Evolutionary conservation across 1,139 yeast genomes (phyloP).

Genomic region (Schwanniomyces etchellsii): DNA sequence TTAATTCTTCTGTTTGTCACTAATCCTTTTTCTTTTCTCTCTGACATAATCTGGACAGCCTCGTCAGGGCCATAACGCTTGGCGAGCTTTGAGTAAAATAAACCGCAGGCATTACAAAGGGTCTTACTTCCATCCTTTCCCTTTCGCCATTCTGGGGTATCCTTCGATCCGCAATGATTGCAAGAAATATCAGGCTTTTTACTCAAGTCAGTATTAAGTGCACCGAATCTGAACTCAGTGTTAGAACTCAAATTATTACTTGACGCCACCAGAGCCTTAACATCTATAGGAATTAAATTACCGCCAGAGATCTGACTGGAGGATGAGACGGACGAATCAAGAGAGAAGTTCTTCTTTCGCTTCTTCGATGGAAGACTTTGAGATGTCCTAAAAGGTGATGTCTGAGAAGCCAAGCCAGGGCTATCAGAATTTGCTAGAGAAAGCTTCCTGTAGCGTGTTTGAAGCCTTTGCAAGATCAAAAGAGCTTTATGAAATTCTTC

Average conservation of each 20-base stretch:
- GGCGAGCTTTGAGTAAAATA: slow-evolving; percentile 31
- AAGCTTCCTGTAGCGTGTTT: too few relatives aligned
- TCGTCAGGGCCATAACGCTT: slow-evolving; percentile 20
- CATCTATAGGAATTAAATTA: slow-evolving; percentile 9
- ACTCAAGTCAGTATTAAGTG: slow-evolving; percentile 15
- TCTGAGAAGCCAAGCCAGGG: background rate
- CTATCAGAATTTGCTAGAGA: background rate
- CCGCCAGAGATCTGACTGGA: slow-evolving; percentile 6
- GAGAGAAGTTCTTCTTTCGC: slow-evolving; percentile 2
- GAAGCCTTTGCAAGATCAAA: background rate
- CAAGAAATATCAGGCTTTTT: slow-evolving; percentile 13
- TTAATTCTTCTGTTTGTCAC: slow-evolving; percentile 15
- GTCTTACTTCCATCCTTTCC: slow-evolving; percentile 41
- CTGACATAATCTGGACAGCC: slow-evolving; percentile 22
- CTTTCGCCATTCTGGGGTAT: slow-evolving; percentile 44
- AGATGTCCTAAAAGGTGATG: background rate
- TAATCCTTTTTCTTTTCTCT: slow-evolving; percentile 17
- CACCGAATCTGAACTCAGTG: slow-evolving; percentile 9
- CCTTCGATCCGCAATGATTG: slow-evolving; percentile 24
- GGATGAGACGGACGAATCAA: background rate
- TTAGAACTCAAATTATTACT: background rate
- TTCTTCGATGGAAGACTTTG: background rate
- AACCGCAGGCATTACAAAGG: slow-evolving; percentile 43
- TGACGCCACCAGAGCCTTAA: slow-evolving; percentile 5
- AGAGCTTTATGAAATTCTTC: background rate